Base-by-base conservation (phyloP, 2,329 filamentous ascomycete species). In the Coniochaeta ligniaria region DNA sequence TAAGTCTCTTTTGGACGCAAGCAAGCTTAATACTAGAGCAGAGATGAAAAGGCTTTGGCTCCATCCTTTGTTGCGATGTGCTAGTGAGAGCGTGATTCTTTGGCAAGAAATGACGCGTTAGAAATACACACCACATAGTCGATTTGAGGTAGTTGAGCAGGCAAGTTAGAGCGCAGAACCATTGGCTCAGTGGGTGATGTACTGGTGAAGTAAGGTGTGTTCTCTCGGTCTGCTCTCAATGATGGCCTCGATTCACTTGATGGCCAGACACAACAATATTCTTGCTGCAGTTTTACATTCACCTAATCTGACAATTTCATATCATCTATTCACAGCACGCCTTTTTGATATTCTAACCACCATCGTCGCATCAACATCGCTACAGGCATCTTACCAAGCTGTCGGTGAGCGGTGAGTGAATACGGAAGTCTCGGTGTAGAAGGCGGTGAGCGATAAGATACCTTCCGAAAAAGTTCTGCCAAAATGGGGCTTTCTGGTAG, bases 391-490 rank as follows among this genome's bases (percentile, higher is more conserved):
- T 4, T n/a, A 43, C 38, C 20, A 6, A 47, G 43, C 43, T 47
- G 8, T 47, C n/a, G 43, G n/a, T 47, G 20, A 24, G 20, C 43
- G 43, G 43, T 24, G 22, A 24, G n/a, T 9, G 22, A 9, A 41
- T n/a, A 16, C 5, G 38, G 38, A 41, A n/a, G 17, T 16, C 8
- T 47, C 47, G 47, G 47, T 52, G 47, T 52, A 12, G 6, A 52
- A 52, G 47, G 47, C 47, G 47, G 47, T 52, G 35, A 45, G 22
- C 56, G 56, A 58, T 58, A 58, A 58, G 56, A 38, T 43, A 62
- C 26, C 63, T 63, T 64, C 64, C 65, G 65, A 69, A 70, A 63
- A 58, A 61, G 47, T 59, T 60, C 58, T 52, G 47, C 47, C 47
- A n/a, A 52, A 28, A 54, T 59, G 28, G 31, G 26, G 47, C 41